These are phyloP conservation scores for Exophiala viscosa DNA, from an alignment of 2,329 filamentous ascomycete genomes.

Conservation along the genomic window DNA sequence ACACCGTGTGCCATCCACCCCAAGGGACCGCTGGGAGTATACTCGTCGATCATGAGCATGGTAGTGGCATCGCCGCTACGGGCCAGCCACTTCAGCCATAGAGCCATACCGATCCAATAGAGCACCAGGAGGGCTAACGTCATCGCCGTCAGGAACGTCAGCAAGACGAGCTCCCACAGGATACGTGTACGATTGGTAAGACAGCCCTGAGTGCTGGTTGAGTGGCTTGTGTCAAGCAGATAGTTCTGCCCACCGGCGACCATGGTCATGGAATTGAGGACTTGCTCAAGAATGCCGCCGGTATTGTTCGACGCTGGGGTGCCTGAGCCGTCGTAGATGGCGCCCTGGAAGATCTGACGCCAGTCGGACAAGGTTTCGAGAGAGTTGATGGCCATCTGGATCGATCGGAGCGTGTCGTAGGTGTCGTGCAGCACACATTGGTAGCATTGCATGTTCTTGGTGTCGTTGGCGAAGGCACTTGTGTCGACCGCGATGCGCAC, in stretches of 20 bases:
- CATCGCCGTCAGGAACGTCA: not conserved
- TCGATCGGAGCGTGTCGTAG: not conserved
- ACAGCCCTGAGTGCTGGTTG: conserved; percentile 5
- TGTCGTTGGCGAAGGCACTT: conserved; percentile 3
- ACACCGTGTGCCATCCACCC: conserved; percentile 6
- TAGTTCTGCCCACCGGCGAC: conserved; percentile 8
- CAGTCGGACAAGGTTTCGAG: not conserved
- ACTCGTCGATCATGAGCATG: not conserved
- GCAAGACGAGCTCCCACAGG: conserved; percentile 6
- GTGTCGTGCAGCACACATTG: conserved; percentile 4
- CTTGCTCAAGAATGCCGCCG: conserved; percentile 1
- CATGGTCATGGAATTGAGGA: conserved; percentile 14
- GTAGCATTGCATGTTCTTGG: conserved; percentile 3
- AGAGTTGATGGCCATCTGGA: not conserved
- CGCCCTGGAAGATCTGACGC: conserved; percentile 2
- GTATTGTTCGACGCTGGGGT: conserved; percentile 3
- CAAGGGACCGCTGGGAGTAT: conserved; percentile 1
- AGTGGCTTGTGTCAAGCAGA: not conserved
- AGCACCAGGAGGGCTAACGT: not conserved
- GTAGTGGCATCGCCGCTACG: not conserved
- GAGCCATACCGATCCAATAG: not conserved
- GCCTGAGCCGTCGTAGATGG: conserved; percentile 1
- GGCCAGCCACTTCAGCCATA: not conserved
- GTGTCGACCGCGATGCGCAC: conserved; percentile 6
- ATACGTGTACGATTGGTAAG: not conserved